phyloP scores from a whole-genome alignment of 257 asterid species.

The Asclepias syriaca region DNA sequence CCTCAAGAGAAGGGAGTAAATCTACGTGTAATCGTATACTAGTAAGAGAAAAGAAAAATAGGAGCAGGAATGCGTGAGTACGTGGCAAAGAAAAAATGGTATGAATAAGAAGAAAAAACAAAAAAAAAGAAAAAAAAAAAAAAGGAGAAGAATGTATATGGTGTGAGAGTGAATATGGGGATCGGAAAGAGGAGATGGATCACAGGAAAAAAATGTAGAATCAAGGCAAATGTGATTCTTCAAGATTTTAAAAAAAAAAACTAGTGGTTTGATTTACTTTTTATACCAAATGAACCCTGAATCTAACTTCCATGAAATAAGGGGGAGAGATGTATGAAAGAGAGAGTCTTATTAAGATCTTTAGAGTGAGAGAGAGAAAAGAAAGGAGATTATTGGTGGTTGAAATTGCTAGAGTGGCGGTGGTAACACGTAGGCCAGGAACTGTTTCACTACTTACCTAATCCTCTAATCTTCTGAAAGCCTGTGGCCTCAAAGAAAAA shows the following conservation, averaged over 20 bases:
- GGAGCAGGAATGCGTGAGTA: background rate
- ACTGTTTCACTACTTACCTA: background rate
- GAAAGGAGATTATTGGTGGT: background rate
- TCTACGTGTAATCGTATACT: background rate
- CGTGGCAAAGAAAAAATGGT: background rate
- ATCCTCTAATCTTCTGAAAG: background rate
- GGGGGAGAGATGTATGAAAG: background rate
- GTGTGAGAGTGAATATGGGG: conserved; percentile 13
- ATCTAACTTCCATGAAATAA: background rate
- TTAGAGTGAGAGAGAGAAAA: background rate
- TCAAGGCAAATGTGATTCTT: background rate
- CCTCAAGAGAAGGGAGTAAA: background rate
- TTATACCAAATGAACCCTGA: background rate
- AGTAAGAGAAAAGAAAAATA: background rate
- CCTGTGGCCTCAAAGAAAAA: background rate
- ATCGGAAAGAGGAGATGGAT: conserved; percentile 5
- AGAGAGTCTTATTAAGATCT: background rate
- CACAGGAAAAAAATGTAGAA: background rate
- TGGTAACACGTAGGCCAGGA: conserved; percentile 2
- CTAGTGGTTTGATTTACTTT: conserved; percentile 4
- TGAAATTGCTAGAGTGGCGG: background rate
- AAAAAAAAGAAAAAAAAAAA: too few relatives aligned
- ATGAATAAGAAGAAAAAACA: background rate
- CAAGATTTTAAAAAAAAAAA: background rate
- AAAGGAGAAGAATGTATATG: conserved; percentile 4